Percentiles rank a stretch among this genome's conserved stretches.
Conservation (phyloP, 805 yeast species). For the Clavispora phyllophila region DNA sequence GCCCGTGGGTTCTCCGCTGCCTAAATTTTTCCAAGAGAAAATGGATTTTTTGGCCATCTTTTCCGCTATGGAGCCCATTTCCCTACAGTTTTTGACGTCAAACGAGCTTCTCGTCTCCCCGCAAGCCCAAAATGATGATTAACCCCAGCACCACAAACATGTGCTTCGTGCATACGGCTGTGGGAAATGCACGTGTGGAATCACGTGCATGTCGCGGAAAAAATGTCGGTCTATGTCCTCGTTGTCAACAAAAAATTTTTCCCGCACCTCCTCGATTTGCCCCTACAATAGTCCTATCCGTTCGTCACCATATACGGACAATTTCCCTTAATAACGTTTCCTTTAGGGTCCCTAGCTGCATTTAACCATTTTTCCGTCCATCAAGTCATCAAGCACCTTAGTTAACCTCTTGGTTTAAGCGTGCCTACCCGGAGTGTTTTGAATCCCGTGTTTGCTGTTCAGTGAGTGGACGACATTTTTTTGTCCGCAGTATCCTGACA, state of each 20-base stretch:
- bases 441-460: slow-evolving; percentile 5
- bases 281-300: slow-evolving; percentile 1
- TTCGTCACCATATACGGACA: background rate
- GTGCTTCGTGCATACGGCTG: background rate
- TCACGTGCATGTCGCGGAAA: slow-evolving; percentile 11
- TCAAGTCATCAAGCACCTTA: background rate
- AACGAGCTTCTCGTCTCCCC: too few relatives aligned
- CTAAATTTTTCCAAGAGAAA: too few relatives aligned
- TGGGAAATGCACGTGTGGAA: slow-evolving; percentile 1
- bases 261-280: slow-evolving; percentile 8
- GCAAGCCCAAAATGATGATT: too few relatives aligned
- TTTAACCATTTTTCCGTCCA: background rate
- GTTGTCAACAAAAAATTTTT: slow-evolving; percentile 9
- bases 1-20: too few relatives aligned
- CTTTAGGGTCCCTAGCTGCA: background rate
- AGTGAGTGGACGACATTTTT: slow-evolving; percentile 18
- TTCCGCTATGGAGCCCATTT: too few relatives aligned
- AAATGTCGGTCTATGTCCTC: slow-evolving; percentile 11
- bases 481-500: slow-evolving; percentile 8
- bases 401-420: background rate
- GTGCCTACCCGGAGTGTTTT: background rate
- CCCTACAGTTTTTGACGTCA: too few relatives aligned
- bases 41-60: too few relatives aligned
- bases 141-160: too few relatives aligned
- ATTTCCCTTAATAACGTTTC: background rate